Evolutionary conservation across 768 basidiomycete species (phyloP), one percentile per base, ranked within the genome.

Genomic region (Mycena belliarum): DNA sequence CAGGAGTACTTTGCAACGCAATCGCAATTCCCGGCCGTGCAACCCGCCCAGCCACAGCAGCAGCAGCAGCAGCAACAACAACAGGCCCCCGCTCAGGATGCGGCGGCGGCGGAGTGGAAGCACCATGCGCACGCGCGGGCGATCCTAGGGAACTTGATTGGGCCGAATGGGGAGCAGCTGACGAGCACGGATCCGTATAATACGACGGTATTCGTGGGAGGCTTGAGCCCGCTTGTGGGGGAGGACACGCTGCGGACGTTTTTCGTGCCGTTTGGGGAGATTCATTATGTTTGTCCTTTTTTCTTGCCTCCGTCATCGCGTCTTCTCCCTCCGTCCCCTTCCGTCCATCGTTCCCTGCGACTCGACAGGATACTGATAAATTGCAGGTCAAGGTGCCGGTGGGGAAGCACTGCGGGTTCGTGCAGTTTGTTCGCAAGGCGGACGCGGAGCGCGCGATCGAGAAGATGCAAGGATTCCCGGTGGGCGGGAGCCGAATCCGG

Each of bases 381-480:
- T n/a, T 43, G 42, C 63, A 93, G 91, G 94, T 96, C 68, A 96
- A 95, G 73, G 94, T 97, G n/a, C 95, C 95, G 12, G 88, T 92
- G 42, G 93, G 93, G 49, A 96, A 96, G 68, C 91, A 95, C 63
- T 97, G 95, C 65, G 95, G 95, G 1, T 97, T 97, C 67, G 95
- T 97, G 43, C 95, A 97, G 73, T 97, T 93, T 66, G 91, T 96
- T 25, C 83, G 87, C 63, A 94, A 96, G 72, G 85, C 84, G 11
- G 95, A 97, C 72, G 95, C 95, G 12, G 93, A 95, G 71, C 80
- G 84, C 35, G 93, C 94, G 10, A 97, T 97, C 59, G 91, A 94
- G 74, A 93, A 92, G 74, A 95, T 96, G 94, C 94, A 96, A 76
- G 94, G 93, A 24, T 96, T 95, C 70, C 93, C 93, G 5, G 88